These are phyloP conservation scores for Colletotrichum gigasporum DNA, from an alignment of 2,329 filamentous ascomycete species.

Conservation along the genomic window DNA sequence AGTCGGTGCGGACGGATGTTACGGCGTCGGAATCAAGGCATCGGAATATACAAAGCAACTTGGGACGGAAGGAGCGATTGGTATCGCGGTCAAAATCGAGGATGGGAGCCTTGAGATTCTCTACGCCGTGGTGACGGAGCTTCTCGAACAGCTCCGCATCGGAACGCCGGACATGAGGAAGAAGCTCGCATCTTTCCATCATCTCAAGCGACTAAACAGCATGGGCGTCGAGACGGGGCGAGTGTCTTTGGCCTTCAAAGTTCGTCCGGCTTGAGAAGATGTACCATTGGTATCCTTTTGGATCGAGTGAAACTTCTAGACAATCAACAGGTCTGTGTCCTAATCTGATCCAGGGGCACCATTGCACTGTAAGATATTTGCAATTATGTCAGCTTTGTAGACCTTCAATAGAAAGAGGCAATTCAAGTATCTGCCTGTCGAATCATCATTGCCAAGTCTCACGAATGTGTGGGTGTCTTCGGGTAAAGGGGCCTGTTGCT, in stretches of 20 bases:
- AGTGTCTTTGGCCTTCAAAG: conserved; percentile 26
- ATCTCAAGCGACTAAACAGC: conserved; percentile 47
- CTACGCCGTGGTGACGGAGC: conserved; percentile 53
- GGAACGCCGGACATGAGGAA: conserved; percentile 41
- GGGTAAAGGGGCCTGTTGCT: too few relatives aligned
- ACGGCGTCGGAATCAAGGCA: conserved; percentile 52
- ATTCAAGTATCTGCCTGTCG: too few relatives aligned
- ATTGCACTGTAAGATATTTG: too few relatives aligned
- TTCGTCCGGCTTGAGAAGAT: neutral
- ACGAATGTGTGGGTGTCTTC: too few relatives aligned
- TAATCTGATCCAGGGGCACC: neutral
- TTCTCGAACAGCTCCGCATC: conserved; percentile 53
- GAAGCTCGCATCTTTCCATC: conserved; percentile 44
- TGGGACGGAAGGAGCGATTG: conserved; percentile 48
- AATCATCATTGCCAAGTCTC: too few relatives aligned
- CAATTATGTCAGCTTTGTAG: too few relatives aligned
- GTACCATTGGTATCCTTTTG: neutral
- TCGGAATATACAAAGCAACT: conserved; percentile 46
- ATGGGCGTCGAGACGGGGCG: conserved; percentile 47
- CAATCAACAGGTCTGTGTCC: neutral
- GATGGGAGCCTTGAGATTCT: conserved; percentile 55
- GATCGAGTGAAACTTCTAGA: neutral
- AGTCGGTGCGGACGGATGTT: conserved; percentile 58
- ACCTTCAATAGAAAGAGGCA: too few relatives aligned
- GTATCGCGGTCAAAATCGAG: conserved; percentile 58